These are phyloP conservation scores for Clonostachys rhizophaga DNA, from an alignment of 2,329 filamentous ascomycete species.

Conservation along the genomic window DNA sequence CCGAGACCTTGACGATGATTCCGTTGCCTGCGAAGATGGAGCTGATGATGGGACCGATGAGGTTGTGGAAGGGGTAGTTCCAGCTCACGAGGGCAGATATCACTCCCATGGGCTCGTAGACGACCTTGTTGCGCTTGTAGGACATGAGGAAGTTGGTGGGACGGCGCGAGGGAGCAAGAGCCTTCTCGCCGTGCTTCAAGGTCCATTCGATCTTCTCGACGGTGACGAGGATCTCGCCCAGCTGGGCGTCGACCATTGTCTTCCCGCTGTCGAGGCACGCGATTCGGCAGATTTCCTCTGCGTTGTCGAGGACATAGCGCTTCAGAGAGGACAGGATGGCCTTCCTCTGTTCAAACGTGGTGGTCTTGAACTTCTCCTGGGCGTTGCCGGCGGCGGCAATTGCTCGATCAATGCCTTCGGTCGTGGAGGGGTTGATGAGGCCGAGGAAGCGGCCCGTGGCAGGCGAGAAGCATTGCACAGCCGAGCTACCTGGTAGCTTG, in stretches of 20 bases:
- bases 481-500: slow-evolving; percentile 60
- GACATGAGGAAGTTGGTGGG: slow-evolving; percentile 91
- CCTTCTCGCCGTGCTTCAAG: slow-evolving; percentile 81
- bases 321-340: slow-evolving; percentile 78
- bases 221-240: slow-evolving; percentile 93
- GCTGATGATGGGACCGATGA: slow-evolving; percentile 86
- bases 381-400: slow-evolving; percentile 70
- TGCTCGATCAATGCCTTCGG: slow-evolving; percentile 72
- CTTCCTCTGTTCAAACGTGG: slow-evolving; percentile 71
- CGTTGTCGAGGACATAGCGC: slow-evolving; percentile 80
- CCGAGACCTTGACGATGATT: slow-evolving; percentile 89
- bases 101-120: slow-evolving; percentile 89
- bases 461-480: slow-evolving; percentile 82
- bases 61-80: slow-evolving; percentile 97
- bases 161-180: slow-evolving; percentile 64
- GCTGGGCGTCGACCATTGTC: slow-evolving; percentile 88
- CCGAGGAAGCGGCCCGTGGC: slow-evolving; percentile 85
- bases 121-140: slow-evolving; percentile 89
- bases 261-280: slow-evolving; percentile 94
- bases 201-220: slow-evolving; percentile 95
- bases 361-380: slow-evolving; percentile 77
- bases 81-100: slow-evolving; percentile 91
- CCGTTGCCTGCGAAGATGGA: slow-evolving; percentile 88
- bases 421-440: slow-evolving; percentile 69
- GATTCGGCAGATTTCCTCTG: slow-evolving; percentile 78